Evolutionary conservation across 305 asterid genomes (phyloP).

Genomic region (Salvia sclarea): DNA sequence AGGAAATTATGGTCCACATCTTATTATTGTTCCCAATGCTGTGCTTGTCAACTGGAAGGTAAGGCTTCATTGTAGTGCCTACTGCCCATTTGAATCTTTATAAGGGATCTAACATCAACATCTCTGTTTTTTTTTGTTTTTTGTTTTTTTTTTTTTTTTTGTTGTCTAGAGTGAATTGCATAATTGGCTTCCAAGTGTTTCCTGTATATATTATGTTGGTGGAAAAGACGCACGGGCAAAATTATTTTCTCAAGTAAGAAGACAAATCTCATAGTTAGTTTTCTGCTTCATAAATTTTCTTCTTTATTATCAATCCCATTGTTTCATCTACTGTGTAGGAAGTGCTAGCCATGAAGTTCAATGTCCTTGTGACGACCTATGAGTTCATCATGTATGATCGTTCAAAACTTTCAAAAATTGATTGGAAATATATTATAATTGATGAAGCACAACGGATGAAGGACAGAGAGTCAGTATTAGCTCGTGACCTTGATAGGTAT

Average conservation of each 20-base stretch:
- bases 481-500: conserved; percentile 99
- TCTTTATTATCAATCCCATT: conserved; percentile 20
- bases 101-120: conserved; percentile 21
- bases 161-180: conserved; percentile 90
- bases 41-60: conserved; percentile 99
- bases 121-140: conserved; percentile 38
- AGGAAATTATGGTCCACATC: conserved; percentile 99
- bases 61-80: conserved; percentile 25
- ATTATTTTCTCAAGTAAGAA: conserved; percentile 90
- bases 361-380: conserved; percentile 93
- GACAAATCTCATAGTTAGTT: conserved; percentile 23
- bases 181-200: conserved; percentile 82
- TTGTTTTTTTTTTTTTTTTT: too few relatives aligned
- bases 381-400: conserved; percentile 94
- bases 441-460: conserved; percentile 99
- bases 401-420: conserved; percentile 85
- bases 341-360: conserved; percentile 92
- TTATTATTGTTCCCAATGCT: conserved; percentile 98
- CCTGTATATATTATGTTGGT: conserved; percentile 92
- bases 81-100: conserved; percentile 20
- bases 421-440: conserved; percentile 97
- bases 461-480: conserved; percentile 97
- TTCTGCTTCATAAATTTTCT: conserved; percentile 26
- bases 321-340: conserved; percentile 60
- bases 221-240: conserved; percentile 86